Evolutionary conservation across 257 asterid genomes (phyloP).

Genomic region (Solanum sparsipilum): DNA sequence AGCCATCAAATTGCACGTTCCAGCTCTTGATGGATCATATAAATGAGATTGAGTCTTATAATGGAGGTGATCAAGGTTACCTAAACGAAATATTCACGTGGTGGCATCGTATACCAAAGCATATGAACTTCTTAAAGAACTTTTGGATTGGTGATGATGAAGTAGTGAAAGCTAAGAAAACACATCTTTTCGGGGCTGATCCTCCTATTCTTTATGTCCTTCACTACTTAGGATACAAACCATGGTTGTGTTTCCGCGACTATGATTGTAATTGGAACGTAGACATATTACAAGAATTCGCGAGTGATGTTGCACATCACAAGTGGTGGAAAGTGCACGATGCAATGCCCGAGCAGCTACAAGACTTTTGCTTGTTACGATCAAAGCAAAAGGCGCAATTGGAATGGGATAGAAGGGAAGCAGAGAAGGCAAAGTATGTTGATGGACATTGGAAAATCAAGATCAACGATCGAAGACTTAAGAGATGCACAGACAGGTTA

Average conservation of each 20-base stretch:
- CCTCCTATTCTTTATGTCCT: conserved; percentile 75
- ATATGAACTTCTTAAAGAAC: conserved; percentile 71
- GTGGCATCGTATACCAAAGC: conserved; percentile 94
- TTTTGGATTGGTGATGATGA: conserved; percentile 89
- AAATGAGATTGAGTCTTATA: conserved; percentile 72
- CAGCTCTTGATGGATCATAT: conserved; percentile 72
- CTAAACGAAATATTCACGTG: conserved; percentile 72
- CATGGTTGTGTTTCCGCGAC: conserved; percentile 84
- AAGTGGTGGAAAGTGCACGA: conserved; percentile 91
- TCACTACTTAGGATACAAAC: conserved; percentile 75
- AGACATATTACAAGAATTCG: conserved; percentile 67
- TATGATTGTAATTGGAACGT: conserved; percentile 90
- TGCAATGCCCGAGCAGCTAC: conserved; percentile 45
- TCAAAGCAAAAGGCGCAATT: conserved; percentile 80
- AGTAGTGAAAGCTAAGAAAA: conserved; percentile 40
- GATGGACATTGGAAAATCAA: conserved; percentile 68
- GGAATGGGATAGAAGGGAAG: conserved; percentile 81
- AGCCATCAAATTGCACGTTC: conserved; percentile 84
- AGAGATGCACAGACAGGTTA: conserved; percentile 54
- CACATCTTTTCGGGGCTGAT: conserved; percentile 47
- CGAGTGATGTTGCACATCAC: conserved; percentile 71
- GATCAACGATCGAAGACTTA: conserved; percentile 34
- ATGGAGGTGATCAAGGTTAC: conserved; percentile 93
- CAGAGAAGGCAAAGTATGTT: conserved; percentile 33
- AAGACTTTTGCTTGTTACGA: conserved; percentile 42